Evolutionary conservation across 2,329 filamentous ascomycete species (phyloP).

Genomic region (Xylaria sp.): DNA sequence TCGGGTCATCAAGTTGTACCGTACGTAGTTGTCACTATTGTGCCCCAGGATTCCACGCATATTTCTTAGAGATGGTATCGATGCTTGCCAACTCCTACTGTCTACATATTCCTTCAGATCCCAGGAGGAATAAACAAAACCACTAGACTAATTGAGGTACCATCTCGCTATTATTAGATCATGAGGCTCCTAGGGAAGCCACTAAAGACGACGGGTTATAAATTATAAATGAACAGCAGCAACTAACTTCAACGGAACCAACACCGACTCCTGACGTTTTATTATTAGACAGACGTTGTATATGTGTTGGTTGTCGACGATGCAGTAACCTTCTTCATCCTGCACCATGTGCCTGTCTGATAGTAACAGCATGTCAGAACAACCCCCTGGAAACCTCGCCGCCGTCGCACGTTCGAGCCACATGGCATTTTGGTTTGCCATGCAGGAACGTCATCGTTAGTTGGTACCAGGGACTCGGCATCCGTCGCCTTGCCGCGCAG

Average conservation of each 20-base stretch:
- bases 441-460: constrained; percentile 26
- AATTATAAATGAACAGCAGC: not conserved
- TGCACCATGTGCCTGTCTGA: not conserved
- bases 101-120: constrained; percentile 7
- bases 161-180: constrained; percentile 25
- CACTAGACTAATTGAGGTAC: constrained; percentile 10
- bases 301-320: not conserved
- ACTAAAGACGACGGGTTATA: not conserved
- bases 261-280: not conserved
- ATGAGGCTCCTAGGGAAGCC: constrained; percentile 15
- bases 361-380: constrained; percentile 2
- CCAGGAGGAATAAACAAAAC: not conserved
- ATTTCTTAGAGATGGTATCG: constrained; percentile 4
- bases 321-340: not conserved
- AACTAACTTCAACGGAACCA: not conserved
- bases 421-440: constrained; percentile 26
- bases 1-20: not conserved
- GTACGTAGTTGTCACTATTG: not conserved
- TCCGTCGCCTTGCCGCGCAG: constrained; percentile 12
- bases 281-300: constrained; percentile 16
- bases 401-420: constrained; percentile 23
- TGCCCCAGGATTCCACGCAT: not conserved
- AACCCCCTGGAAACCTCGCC: constrained; percentile 15
- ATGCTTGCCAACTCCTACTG: constrained; percentile 2
- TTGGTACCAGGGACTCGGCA: constrained; percentile 17